Conservation (phyloP, 495 filamentous ascomycete species). For the Neurospora terricola region DNA sequence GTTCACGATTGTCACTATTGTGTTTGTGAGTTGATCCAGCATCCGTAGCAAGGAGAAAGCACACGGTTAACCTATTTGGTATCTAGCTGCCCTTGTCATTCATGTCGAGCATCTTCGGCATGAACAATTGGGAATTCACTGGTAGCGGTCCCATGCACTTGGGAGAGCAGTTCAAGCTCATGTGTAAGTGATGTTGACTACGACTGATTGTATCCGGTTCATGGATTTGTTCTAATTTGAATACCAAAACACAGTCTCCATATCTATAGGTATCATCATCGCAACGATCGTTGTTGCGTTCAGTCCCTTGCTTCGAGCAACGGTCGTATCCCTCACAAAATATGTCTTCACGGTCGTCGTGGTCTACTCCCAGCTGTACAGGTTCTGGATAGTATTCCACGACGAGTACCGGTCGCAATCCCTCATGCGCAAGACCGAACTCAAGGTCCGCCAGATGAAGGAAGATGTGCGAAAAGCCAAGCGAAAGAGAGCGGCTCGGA, state of each 20-base stretch:
- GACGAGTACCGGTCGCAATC: background rate
- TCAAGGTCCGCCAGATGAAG: slow-evolving; percentile 1
- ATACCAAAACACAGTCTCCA: slow-evolving; percentile 9
- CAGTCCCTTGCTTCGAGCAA: slow-evolving; percentile 4
- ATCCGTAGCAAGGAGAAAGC: background rate
- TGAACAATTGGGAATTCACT: slow-evolving; percentile 25
- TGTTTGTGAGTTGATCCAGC: slow-evolving; percentile 28
- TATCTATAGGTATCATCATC: slow-evolving; percentile 21
- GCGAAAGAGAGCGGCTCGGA: background rate
- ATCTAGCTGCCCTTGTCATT: slow-evolving; percentile 25
- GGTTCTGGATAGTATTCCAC: slow-evolving; percentile 3
- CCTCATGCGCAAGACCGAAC: slow-evolving; percentile 1
- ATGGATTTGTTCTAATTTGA: background rate
- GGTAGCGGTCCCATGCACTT: slow-evolving; percentile 4
- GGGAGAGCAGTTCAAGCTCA: slow-evolving; percentile 12
- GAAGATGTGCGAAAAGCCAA: slow-evolving; percentile 6
- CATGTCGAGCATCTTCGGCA: slow-evolving; percentile 26
- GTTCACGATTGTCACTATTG: slow-evolving; percentile 54
- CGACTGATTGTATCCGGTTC: background rate
- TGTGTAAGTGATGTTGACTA: slow-evolving; percentile 5
- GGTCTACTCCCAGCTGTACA: slow-evolving; percentile 13
- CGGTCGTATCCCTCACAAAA: slow-evolving; percentile 9
- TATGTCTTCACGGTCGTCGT: background rate
- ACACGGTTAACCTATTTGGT: background rate
- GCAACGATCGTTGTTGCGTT: slow-evolving; percentile 14